Evolutionary conservation across 306 rosid species (phyloP), one percentile per base, ranked within the genome.

Genomic region (Quercus alba): DNA sequence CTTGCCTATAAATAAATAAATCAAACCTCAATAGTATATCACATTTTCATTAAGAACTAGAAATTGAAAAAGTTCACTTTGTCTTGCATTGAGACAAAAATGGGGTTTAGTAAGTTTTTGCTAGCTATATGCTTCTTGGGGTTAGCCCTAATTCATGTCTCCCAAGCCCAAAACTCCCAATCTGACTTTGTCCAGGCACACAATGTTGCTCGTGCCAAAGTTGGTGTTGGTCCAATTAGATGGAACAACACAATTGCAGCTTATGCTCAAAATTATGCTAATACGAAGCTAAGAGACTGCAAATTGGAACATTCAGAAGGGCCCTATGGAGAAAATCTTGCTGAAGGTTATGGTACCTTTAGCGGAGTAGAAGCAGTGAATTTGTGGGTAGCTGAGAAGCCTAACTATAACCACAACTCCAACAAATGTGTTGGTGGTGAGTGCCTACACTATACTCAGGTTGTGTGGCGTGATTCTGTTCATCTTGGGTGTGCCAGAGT

Each of bases 331-430:
- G 97, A 93, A 85, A 88, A 89, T 63, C 26, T 93, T 0, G 92
- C 94, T 0, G 90, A 79, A 64, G 91, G 90, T 0, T 88, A 80
- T 3, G 90, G 76, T 0, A 73, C 70, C 10, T 79, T 91, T 83
- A 82, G 54, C 0, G 93, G 85, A 0, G 31, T 75, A 0, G 87
- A 88, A 1, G 89, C 97, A 0, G 92, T 86, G 5, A 87, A 78
- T 83, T 81, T 86, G 54, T 93, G 97, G 97, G 69, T 86, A 4
- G 75, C 82, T 0, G 97, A 93, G 86, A 84, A 89, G 78, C 82
- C 85, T 0, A 1, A 84, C 73, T 91, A 93, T 46, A 81, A 89
- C 35, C 6, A 82, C 12, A 20, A 30, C 5, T n/a, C 18, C 23
- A 84, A 79, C 41, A 15, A 8, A 0, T 84, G 81, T 18, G 21